Conservation (phyloP, 345 rosid genomes). For the Euphorbia pulcherrima region DNA sequence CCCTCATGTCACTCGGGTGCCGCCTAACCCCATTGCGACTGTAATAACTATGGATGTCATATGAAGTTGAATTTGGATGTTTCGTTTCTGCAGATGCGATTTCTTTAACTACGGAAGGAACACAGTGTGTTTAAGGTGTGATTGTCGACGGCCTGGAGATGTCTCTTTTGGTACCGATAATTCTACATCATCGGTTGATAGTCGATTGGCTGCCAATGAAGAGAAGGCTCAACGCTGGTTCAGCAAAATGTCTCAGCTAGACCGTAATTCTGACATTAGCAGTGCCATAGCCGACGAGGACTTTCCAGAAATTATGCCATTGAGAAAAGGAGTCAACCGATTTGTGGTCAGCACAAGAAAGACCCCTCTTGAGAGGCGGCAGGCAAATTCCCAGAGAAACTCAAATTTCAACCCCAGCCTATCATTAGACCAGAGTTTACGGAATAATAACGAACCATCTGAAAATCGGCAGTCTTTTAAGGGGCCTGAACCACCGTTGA, state of each 20-base stretch:
- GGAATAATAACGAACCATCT: constrained; percentile 12
- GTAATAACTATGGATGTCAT: too few relatives aligned
- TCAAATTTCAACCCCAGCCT: constrained; percentile 16
- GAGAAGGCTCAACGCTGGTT: constrained; percentile 78
- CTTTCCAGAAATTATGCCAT: constrained; percentile 35
- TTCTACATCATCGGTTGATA: constrained; percentile 41
- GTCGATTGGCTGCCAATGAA: constrained; percentile 64
- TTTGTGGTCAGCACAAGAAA: constrained; percentile 35
- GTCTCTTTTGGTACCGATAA: constrained; percentile 25
- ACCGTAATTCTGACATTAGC: constrained; percentile 43
- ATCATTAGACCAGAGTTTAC: constrained; percentile 27
- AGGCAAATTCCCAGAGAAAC: constrained; percentile 38
- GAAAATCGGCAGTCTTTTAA: constrained; percentile 17
- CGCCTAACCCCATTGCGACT: too few relatives aligned
- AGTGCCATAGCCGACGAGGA: constrained; percentile 26
- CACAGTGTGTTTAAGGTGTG: constrained; percentile 84
- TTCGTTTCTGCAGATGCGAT: constrained; percentile 58
- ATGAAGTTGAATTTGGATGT: constrained; percentile 1
- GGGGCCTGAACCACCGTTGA: constrained; percentile 18
- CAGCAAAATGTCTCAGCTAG: constrained; percentile 64
- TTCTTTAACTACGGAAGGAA: constrained; percentile 76
- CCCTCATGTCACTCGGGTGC: too few relatives aligned
- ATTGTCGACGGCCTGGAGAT: constrained; percentile 69
- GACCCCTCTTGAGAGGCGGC: constrained; percentile 31
- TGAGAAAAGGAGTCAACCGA: constrained; percentile 34